Evolutionary conservation across 2,329 filamentous ascomycete genomes (phyloP).

Genomic region (Sphaerulina vaccinii): DNA sequence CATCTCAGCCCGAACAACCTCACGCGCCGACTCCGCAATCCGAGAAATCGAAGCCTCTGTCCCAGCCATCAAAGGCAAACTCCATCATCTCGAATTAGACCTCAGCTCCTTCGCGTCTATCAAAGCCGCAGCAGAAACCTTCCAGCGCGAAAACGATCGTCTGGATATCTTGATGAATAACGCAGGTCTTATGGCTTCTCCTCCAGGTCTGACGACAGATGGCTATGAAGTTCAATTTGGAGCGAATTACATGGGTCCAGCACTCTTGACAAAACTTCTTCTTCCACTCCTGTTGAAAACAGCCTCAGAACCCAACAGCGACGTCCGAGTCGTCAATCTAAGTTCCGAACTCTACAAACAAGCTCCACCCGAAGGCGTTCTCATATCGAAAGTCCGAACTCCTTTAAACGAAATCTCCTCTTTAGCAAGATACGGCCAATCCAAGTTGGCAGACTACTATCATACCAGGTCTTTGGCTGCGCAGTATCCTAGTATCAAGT

Average conservation of each 20-base stretch:
- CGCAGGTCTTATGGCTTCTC: conserved; percentile 32
- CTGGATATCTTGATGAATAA: conserved; percentile 37
- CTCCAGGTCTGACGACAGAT: conserved; percentile 24
- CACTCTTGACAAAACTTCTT: conserved; percentile 33
- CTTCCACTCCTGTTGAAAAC: conserved; percentile 27
- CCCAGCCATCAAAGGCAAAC: conserved; percentile 34
- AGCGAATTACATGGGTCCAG: conserved; percentile 37
- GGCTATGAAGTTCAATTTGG: conserved; percentile 37
- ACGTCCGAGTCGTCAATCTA: conserved; percentile 32
- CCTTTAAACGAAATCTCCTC: conserved; percentile 26
- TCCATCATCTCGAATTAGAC: conserved; percentile 37
- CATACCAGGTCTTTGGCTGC: conserved; percentile 44
- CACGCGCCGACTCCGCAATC: conserved; percentile 47
- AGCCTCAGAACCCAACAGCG: conserved; percentile 14
- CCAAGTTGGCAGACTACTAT: conserved; percentile 52
- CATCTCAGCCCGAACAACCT: conserved; percentile 48
- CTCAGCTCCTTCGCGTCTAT: conserved; percentile 42
- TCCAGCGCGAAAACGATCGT: conserved; percentile 17
- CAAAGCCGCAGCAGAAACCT: conserved; percentile 22
- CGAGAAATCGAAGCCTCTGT: conserved; percentile 39
- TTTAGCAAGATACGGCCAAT: conserved; percentile 42
- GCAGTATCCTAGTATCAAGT: conserved; percentile 46
- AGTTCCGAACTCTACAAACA: conserved; percentile 27
- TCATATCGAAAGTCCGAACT: conserved; percentile 28
- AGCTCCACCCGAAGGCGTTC: conserved; percentile 12